phyloP scores from a whole-genome alignment of 305 asterid genomes.

The Andrographis paniculata region DNA sequence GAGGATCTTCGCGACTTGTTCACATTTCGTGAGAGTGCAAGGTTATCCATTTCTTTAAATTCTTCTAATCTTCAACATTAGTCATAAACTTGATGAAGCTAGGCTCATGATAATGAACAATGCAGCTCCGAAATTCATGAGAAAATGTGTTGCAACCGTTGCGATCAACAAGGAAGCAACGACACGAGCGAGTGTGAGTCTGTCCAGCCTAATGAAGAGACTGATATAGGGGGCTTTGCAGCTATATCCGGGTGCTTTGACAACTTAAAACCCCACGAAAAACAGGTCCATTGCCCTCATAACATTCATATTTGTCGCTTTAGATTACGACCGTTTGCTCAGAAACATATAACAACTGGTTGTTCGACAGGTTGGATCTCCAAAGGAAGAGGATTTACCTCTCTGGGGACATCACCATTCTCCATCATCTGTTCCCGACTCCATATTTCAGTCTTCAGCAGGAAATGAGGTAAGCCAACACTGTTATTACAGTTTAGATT shows the following conservation, averaged over 20 bases:
- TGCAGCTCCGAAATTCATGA: constrained; percentile 92
- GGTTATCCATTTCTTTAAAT: constrained; percentile 56
- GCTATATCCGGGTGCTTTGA: constrained; percentile 58
- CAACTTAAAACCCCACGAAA: constrained; percentile 65
- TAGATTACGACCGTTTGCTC: constrained; percentile 4
- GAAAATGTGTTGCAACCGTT: constrained; percentile 78
- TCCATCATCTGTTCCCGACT: constrained; percentile 87
- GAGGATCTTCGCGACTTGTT: constrained; percentile 95
- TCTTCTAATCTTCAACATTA: too few species aligned
- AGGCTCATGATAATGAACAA: constrained; percentile 7
- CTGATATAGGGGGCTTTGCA: constrained; percentile 95
- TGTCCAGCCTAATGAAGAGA: constrained; percentile 29
- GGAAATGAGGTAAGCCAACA: constrained; percentile 63
- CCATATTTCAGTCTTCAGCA: constrained; percentile 79
- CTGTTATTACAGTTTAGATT: too few species aligned
- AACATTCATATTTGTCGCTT: constrained; percentile 11
- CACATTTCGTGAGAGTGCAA: constrained; percentile 63
- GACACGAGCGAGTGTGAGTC: constrained; percentile 22
- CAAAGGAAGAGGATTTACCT: constrained; percentile 88
- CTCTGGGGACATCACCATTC: constrained; percentile 88
- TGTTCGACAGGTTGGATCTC: constrained; percentile 70
- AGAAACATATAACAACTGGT: too few species aligned
- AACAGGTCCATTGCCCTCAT: constrained; percentile 45
- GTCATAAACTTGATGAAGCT: too few species aligned
- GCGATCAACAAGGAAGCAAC: constrained; percentile 35